phyloP scores from a whole-genome alignment of 2,329 filamentous ascomycete species.

The Apiospora hydei region DNA sequence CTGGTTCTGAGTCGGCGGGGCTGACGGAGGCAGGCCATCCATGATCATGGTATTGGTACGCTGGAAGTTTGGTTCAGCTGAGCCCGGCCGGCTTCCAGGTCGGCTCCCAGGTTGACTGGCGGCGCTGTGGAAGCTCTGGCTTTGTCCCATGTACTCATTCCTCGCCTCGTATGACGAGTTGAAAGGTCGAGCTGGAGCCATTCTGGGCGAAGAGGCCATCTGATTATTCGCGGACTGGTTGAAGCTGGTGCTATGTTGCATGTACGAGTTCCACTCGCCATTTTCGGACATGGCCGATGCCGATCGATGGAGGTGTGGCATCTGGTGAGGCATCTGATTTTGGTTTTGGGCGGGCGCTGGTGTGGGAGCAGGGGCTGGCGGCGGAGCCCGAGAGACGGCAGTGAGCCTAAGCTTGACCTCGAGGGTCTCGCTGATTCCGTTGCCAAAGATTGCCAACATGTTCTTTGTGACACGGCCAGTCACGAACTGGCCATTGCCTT shows the following conservation, averaged over 20 bases:
- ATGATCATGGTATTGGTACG: not conserved
- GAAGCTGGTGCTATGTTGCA: conserved; percentile 2
- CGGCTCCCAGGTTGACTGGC: conserved; percentile 29
- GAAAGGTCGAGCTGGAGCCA: conserved; percentile 41
- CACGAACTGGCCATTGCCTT: conserved; percentile 65
- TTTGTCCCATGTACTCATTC: conserved; percentile 29
- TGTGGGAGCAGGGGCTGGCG: conserved; percentile 34
- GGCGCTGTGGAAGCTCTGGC: conserved; percentile 32
- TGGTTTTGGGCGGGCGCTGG: conserved; percentile 29
- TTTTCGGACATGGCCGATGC: conserved; percentile 64
- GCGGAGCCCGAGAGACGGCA: conserved; percentile 68
- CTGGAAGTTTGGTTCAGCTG: conserved; percentile 33
- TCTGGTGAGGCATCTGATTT: conserved; percentile 28
- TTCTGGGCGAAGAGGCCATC: conserved; percentile 40
- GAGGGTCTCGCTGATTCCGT: conserved; percentile 83
- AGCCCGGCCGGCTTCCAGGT: conserved; percentile 33
- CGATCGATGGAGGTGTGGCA: conserved; percentile 32
- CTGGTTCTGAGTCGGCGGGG: conserved; percentile 19
- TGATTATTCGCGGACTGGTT: not conserved
- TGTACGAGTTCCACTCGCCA: conserved; percentile 73
- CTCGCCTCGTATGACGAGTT: conserved; percentile 36
- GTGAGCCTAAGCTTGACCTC: conserved; percentile 92
- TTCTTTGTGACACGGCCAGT: conserved; percentile 93
- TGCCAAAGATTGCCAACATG: conserved; percentile 81
- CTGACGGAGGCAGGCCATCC: conserved; percentile 30